phyloP scores from a whole-genome alignment of 176 grass and related monocot species.

The Hordeum marinum region DNA sequence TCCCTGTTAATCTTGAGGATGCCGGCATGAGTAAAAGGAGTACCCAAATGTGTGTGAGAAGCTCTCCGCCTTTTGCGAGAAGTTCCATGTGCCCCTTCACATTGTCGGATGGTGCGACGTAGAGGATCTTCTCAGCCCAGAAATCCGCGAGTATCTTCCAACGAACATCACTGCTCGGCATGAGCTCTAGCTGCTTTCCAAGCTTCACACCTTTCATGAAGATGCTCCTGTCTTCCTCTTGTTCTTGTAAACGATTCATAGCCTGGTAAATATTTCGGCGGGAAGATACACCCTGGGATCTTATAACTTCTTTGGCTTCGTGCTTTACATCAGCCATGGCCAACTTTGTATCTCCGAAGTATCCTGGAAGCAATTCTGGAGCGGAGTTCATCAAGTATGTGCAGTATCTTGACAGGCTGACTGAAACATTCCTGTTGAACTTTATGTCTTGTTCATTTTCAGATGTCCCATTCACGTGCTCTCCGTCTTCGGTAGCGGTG shows the following conservation, averaged over 20 bases:
- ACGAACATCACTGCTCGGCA: rapidly evolving
- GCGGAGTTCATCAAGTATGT: neutral
- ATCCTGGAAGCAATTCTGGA: neutral
- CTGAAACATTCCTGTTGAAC: neutral
- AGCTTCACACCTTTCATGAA: neutral
- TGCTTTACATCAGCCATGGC: neutral
- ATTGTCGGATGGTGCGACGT: neutral
- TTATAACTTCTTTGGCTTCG: neutral
- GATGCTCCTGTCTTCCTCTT: neutral
- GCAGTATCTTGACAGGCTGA: neutral
- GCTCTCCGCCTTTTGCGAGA: neutral
- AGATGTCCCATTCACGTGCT: neutral
- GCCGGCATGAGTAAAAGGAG: neutral
- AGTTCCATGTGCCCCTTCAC: neutral
- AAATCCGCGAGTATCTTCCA: conserved; percentile 11
- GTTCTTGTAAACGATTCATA: neutral
- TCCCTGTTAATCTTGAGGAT: neutral
- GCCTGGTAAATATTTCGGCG: neutral
- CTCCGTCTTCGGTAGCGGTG: neutral
- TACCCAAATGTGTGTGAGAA: conserved; percentile 9
- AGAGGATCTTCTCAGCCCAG: conserved; percentile 9
- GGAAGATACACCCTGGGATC: neutral
- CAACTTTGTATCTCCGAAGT: neutral
- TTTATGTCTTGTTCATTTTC: neutral
- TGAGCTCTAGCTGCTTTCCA: neutral